Percentiles rank a stretch among this genome's conserved stretches.
Conservation (phyloP, 148 eudicot species). For the Rheum nobile region DNA sequence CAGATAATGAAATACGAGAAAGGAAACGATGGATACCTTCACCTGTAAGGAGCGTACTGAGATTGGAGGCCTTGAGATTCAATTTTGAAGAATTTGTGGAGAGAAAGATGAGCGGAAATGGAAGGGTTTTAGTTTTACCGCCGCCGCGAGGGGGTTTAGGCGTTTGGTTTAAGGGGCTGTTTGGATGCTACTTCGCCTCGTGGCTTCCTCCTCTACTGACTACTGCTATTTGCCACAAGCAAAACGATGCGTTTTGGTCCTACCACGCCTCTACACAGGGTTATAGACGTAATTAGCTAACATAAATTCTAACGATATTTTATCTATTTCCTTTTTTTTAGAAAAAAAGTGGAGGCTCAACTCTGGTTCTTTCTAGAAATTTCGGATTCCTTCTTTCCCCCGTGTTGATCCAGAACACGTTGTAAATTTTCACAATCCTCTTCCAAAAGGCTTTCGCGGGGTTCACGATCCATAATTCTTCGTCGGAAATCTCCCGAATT, state of each 20-base stretch:
- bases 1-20: not conserved
- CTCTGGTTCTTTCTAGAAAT: not conserved
- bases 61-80: not conserved
- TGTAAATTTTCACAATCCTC: not conserved
- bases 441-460: not conserved
- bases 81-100: not conserved
- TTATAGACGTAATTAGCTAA: too few relatives aligned
- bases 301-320: too few relatives aligned
- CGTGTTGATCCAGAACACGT: not conserved
- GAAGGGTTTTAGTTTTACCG: constrained; percentile 3
- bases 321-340: too few relatives aligned
- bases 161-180: not conserved
- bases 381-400: not conserved
- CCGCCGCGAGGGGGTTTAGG: constrained; percentile 4
- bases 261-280: too few relatives aligned
- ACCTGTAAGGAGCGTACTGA: not conserved
- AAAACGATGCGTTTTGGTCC: not conserved
- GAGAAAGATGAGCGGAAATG: not conserved
- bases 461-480: not conserved
- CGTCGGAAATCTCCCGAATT: not conserved
- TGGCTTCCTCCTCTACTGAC: not conserved
- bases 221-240: not conserved
- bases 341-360: not conserved
- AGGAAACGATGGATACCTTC: not conserved
- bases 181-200: not conserved